Evolutionary conservation across 306 rosid genomes (phyloP), one percentile per base, ranked within the genome.

Genomic region (Glycine tomentella): DNA sequence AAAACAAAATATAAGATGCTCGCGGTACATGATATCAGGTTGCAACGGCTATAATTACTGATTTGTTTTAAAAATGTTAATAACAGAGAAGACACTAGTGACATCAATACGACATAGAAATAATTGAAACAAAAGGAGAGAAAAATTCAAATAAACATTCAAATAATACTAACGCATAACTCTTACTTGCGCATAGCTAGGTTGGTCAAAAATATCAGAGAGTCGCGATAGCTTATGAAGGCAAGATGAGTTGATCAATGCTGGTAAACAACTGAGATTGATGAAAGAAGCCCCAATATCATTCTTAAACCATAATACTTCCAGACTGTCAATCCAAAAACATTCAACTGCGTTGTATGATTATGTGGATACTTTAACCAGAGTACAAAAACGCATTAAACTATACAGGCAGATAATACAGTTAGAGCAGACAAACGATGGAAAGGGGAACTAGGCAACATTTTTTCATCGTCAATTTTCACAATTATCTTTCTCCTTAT

Each of bases 261-360:
- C 92, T 36, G 99, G 95, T 87, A 93, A 82, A 85, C 87, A 89
- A 88, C 99, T 95, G 82, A 95, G 87, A 86, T 90, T 95, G 85
- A 90, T 80, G 83, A 95, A 88, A 82, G 94, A 86, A 77, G 94
- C 86, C 76, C 97, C 91, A 38, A n/a, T 55, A 80, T 73, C 86
- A 79, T 83, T 69, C 89, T 95, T 97, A 46, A 85, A 83, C 99
- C 99, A 95, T 64, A 81, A 86, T n/a, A 87, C 94, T 83, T 93
- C 94, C 82, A 90, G 84, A 82, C 98, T 88, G 90, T 71, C 84
- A 65, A 82, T 75, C 67, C 11, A 87, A 88, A 85, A 78, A 75
- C 38, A 71, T 79, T 52, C 76, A 55, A 80, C 34, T 13, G 34
- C 61, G 84, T 80, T 20, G 52, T 72, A 34, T 25, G 78, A 79